Base-by-base conservation (phyloP, 306 rosid genomes). In the Ceratonia siliqua region DNA sequence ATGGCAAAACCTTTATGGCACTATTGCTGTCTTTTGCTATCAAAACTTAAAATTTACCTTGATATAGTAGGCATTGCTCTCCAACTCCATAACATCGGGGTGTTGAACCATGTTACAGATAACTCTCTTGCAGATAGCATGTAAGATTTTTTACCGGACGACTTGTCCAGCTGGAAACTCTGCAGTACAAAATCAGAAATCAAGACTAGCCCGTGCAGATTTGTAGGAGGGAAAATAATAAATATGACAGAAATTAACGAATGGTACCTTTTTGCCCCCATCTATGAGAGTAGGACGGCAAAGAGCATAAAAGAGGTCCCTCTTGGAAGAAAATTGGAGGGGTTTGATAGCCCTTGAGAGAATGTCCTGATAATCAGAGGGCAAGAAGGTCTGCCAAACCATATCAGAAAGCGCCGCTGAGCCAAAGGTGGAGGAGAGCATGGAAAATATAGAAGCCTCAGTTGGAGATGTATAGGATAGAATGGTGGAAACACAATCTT, bases 1-100 rank as follows among this genome's bases (percentile, higher is more conserved):
- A 30, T 30, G n/a, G n/a, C n/a, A n/a, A n/a, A n/a, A n/a, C n/a
- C n/a, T n/a, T n/a, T n/a, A n/a, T n/a, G n/a, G 5, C 6, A 4
- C 39, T 4, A 6, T 6, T 35, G 39, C 6, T 43, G 25, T 42
- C n/a, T 5, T 28, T 0, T 68, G 12, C 61, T 21, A 69, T 28
- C 12, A 32, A 28, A 13, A 33, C 15, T 61, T 61, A 8, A 61
- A n/a, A 39, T 46, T 46, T 66, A 83, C 90, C 88, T 85, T 56
- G 96, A 89, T 74, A 87, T 70, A 2, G 84, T 70, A 2, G 84
- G 78, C 20, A 22, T 28, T 5, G 55, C 24, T 77, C 62, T 89
- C 92, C 90, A 91, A 72, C 43, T 59, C 97, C 97, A 91, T 18
- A 38, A 59, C 73, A 81, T 46, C 12, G 90, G 88, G 5, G 84